Conservation (phyloP, 805 yeast genomes). For the Yamadazyma philogaea region DNA sequence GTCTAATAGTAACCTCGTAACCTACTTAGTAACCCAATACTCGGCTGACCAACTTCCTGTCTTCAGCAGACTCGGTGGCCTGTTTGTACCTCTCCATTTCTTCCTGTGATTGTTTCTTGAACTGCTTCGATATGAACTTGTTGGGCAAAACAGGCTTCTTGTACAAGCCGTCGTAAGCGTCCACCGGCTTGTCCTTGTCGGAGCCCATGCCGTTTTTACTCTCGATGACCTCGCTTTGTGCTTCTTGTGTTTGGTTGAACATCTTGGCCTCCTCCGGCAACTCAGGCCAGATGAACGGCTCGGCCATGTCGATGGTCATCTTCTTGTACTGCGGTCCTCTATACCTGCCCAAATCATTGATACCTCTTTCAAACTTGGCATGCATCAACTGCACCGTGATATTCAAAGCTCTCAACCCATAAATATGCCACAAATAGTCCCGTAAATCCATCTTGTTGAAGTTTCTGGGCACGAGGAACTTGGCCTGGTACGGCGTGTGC, state of each 20-base stretch:
- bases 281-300: conserved; percentile 95
- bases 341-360: conserved; percentile 61
- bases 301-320: conserved; percentile 95
- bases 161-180: conserved; percentile 70
- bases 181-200: conserved; percentile 62
- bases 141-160: conserved; percentile 42
- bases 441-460: conserved; percentile 93
- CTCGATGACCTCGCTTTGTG: conserved; percentile 48
- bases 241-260: conserved; percentile 39
- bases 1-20: no score
- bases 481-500: conserved; percentile 96
- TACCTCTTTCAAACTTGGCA: conserved; percentile 56
- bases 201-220: conserved; percentile 59
- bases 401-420: conserved; percentile 86
- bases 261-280: conserved; percentile 36
- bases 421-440: conserved; percentile 87
- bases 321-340: conserved; percentile 82
- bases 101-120: conserved; percentile 24
- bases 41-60: conserved; percentile 28
- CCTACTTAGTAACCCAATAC: conserved; percentile 31
- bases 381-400: conserved; percentile 83
- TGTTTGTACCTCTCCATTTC: conserved; percentile 19
- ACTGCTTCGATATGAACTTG: conserved; percentile 30
- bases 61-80: conserved; percentile 22
- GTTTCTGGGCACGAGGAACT: conserved; percentile 88